These are phyloP conservation scores for Pseudonectria buxi DNA, from an alignment of 2,329 filamentous ascomycete genomes.

Conservation along the genomic window DNA sequence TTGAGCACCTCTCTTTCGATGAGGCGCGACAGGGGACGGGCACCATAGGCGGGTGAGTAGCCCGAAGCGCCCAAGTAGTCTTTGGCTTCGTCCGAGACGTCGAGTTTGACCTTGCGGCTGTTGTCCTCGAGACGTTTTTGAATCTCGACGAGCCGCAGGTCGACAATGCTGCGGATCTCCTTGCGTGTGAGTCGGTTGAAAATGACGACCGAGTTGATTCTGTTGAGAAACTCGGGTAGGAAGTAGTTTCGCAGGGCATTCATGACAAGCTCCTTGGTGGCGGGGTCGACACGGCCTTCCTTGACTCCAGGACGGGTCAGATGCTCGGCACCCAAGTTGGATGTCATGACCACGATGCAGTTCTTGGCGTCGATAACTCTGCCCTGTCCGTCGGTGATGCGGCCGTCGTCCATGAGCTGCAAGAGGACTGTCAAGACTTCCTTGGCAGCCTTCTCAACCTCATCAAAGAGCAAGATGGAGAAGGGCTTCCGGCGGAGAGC, in stretches of 20 bases:
- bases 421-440: constrained; percentile 93
- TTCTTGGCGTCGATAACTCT: constrained; percentile 92
- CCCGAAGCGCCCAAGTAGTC: constrained; percentile 88
- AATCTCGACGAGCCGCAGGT: constrained; percentile 79
- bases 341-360: constrained; percentile 99
- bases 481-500: constrained; percentile 89
- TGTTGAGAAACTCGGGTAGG: constrained; percentile 96
- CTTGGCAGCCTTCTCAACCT: constrained; percentile 98
- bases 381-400: constrained; percentile 97
- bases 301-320: constrained; percentile 71
- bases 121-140: constrained; percentile 86
- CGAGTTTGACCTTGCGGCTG: constrained; percentile 75
- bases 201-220: constrained; percentile 92
- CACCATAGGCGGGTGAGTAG: constrained; percentile 93
- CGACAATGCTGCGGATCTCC: constrained; percentile 94
- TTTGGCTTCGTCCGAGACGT: constrained; percentile 77
- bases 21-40: constrained; percentile 76
- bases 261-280: constrained; percentile 86
- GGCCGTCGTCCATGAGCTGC: constrained; percentile 99
- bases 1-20: constrained; percentile 98
- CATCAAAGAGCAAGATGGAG: constrained; percentile 95
- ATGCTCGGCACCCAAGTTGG: constrained; percentile 91
- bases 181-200: constrained; percentile 89
- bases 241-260: constrained; percentile 89
- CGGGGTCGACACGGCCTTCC: constrained; percentile 78